Percentiles rank a stretch among this genome's conserved stretches.
These are phyloP conservation scores for Carex parvula DNA, from an alignment of 176 grass and related monocot genomes.

Conservation along the genomic window DNA sequence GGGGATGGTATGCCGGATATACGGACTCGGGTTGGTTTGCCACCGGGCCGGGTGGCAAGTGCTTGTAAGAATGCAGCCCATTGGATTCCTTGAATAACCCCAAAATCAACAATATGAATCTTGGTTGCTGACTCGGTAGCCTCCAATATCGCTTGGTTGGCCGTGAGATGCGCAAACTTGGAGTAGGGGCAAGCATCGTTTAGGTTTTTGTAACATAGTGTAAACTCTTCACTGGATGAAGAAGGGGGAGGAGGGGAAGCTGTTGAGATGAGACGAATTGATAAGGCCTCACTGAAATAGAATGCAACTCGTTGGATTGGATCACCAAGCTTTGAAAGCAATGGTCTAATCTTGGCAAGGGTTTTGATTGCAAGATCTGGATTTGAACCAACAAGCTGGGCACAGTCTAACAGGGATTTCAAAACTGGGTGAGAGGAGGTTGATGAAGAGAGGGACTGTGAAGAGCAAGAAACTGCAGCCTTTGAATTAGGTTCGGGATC, in stretches of 20 bases:
- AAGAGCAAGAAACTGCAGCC: constrained; percentile 10
- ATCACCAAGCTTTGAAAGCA: constrained; percentile 51
- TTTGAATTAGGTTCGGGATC: not conserved
- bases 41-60: constrained; percentile 75
- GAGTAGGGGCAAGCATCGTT: constrained; percentile 97
- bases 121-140: constrained; percentile 58
- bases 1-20: constrained; percentile 91
- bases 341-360: constrained; percentile 49
- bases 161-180: constrained; percentile 95
- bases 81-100: constrained; percentile 88
- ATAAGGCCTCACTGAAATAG: constrained; percentile 83
- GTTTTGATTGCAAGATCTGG: constrained; percentile 51
- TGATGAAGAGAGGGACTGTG: constrained; percentile 29
- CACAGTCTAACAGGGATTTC: constrained; percentile 57
- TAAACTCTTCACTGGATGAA: constrained; percentile 59
- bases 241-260: not conserved
- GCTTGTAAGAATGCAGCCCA: constrained; percentile 97
- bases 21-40: constrained; percentile 66
- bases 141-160: constrained; percentile 98
- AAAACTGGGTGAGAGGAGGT: constrained; percentile 50
- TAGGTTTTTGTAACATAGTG: constrained; percentile 86
- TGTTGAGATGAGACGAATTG: constrained; percentile 35
- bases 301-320: constrained; percentile 83
- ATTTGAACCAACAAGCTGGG: constrained; percentile 41
- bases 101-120: constrained; percentile 96